phyloP scores from a whole-genome alignment of 345 rosid species.

The Anastatica hierochuntica region DNA sequence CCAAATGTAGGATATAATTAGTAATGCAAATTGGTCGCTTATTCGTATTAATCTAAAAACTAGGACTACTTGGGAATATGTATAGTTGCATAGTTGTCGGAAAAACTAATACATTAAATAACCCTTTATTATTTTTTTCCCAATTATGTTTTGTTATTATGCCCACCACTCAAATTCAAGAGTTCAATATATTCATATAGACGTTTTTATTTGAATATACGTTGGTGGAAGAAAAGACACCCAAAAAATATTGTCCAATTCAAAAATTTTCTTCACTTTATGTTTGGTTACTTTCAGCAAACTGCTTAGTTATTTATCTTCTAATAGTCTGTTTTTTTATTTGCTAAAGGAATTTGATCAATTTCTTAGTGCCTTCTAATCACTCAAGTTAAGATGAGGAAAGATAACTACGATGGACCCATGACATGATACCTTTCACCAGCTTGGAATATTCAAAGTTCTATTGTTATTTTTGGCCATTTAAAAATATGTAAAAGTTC shows the following conservation, averaged over 20 bases:
- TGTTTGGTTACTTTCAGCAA: slow-evolving; percentile 9
- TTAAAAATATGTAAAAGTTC: too few relatives aligned
- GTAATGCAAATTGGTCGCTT: slow-evolving; percentile 15
- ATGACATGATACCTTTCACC: slow-evolving; percentile 14
- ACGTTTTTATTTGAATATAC: slow-evolving; percentile 14
- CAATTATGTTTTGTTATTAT: slow-evolving; percentile 20
- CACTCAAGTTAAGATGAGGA: slow-evolving; percentile 23
- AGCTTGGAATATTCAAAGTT: slow-evolving; percentile 21
- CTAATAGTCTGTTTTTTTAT: too few relatives aligned
- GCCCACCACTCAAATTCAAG: slow-evolving; percentile 23
- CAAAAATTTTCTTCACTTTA: background rate
- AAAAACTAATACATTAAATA: slow-evolving; percentile 20
- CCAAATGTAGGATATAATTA: slow-evolving; percentile 7
- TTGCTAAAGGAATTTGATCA: too few relatives aligned
- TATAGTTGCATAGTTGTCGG: slow-evolving; percentile 24
- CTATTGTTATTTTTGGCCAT: background rate
- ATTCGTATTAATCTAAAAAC: slow-evolving; percentile 19
- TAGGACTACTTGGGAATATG: slow-evolving; percentile 21
- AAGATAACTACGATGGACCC: slow-evolving; percentile 22
- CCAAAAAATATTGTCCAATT: background rate
- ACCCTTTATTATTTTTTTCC: slow-evolving; percentile 19
- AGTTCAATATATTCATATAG: background rate
- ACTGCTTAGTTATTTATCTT: too few relatives aligned
- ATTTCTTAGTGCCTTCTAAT: background rate
- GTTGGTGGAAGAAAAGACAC: slow-evolving; percentile 15